A percentile compares a stretch with the other conserved stretches of the same genome.
These are phyloP conservation scores for Diaporthe ilicicola DNA, from an alignment of 2,329 filamentous ascomycete genomes.

Conservation along the genomic window DNA sequence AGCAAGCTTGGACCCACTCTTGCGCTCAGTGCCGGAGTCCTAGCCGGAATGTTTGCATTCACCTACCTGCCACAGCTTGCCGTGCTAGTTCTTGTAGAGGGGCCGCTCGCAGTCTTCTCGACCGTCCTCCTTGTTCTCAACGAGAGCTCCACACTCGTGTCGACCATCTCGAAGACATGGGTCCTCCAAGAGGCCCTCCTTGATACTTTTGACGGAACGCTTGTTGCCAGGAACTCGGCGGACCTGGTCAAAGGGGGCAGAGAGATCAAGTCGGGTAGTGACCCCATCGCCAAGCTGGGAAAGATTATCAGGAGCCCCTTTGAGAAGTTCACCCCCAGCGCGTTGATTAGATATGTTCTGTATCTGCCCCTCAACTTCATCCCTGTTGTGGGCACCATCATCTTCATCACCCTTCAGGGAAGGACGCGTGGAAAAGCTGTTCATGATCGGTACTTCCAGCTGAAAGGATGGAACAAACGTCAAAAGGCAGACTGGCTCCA, in stretches of 20 bases:
- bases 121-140: conserved; percentile 74
- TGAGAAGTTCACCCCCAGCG: conserved; percentile 63
- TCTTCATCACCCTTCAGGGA: conserved; percentile 82
- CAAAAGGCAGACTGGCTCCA: conserved; percentile 75
- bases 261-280: conserved; percentile 70
- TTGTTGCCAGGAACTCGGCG: conserved; percentile 59
- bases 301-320: conserved; percentile 67
- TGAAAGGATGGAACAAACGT: conserved; percentile 80
- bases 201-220: conserved; percentile 86
- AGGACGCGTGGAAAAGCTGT: conserved; percentile 57
- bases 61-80: conserved; percentile 88
- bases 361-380: conserved; percentile 94
- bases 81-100: conserved; percentile 83
- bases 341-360: conserved; percentile 80
- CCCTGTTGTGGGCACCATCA: conserved; percentile 82
- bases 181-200: conserved; percentile 83
- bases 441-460: conserved; percentile 81
- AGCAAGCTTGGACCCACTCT: conserved; percentile 68
- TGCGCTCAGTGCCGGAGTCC: conserved; percentile 75
- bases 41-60: conserved; percentile 84
- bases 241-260: conserved; percentile 78
- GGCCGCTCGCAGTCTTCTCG: conserved; percentile 79
- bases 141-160: conserved; percentile 68
- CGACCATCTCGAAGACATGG: conserved; percentile 70
- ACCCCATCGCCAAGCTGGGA: conserved; percentile 65